Conservation (phyloP, 2,329 filamentous ascomycete species). For the Xylariaceae sp. region DNA sequence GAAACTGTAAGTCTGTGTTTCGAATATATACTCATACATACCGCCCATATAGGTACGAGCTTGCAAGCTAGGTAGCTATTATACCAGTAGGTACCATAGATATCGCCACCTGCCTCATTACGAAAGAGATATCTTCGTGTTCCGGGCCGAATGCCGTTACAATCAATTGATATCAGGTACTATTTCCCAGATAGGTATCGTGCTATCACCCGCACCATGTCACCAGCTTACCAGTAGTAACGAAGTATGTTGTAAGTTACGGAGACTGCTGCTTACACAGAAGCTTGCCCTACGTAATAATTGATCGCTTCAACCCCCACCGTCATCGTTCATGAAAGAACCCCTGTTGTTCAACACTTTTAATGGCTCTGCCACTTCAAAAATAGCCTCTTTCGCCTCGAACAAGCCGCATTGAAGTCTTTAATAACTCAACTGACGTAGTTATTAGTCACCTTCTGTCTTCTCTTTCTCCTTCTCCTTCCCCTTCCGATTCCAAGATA, state of each 20-base stretch:
- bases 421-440: background rate
- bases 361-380: too few relatives aligned
- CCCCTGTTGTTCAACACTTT: background rate
- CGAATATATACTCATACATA: too few relatives aligned
- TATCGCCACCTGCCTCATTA: background rate
- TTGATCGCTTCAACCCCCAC: background rate
- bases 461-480: background rate
- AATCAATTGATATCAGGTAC: background rate
- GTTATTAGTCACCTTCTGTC: background rate
- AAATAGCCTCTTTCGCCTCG: too few relatives aligned
- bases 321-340: background rate
- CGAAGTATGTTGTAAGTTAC: too few relatives aligned
- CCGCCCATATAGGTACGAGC: background rate
- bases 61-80: background rate
- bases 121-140: background rate
- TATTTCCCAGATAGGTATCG: background rate
- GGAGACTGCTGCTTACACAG: background rate
- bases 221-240: background rate
- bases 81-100: background rate
- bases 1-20: too few relatives aligned
- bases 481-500: background rate
- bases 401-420: too few relatives aligned
- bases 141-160: background rate
- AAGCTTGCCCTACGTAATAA: background rate
- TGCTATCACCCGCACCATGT: background rate